Conservation (phyloP, 345 rosid species). For the Heritiera fomes region DNA sequence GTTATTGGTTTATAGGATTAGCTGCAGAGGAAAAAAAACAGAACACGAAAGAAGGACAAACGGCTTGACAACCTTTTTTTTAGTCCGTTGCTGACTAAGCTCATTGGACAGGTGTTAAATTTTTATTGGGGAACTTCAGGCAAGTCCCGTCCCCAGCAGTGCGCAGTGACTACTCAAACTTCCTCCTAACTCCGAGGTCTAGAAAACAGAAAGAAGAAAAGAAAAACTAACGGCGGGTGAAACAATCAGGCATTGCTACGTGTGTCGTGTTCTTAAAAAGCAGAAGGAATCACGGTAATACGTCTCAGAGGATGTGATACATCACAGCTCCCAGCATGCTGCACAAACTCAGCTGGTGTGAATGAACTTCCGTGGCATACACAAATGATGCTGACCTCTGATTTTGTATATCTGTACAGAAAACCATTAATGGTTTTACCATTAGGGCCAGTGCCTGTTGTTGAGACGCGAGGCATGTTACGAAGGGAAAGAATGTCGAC, state of each 20-base stretch:
- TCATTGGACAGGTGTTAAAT: too few relatives aligned
- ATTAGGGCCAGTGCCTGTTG: slow-evolving; percentile 66
- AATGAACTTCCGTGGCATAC: slow-evolving; percentile 71
- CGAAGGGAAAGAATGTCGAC: slow-evolving; percentile 21
- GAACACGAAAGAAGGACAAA: too few relatives aligned
- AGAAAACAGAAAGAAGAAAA: not conserved
- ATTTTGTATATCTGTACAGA: slow-evolving; percentile 48
- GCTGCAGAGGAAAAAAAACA: too few relatives aligned
- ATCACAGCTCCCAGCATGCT: slow-evolving; percentile 64
- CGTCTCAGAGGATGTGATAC: slow-evolving; percentile 55
- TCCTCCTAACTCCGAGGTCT: not conserved
- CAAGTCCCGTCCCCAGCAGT: not conserved
- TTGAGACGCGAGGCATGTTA: slow-evolving; percentile 63
- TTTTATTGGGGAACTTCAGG: too few relatives aligned
- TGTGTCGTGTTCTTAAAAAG: slow-evolving; percentile 20
- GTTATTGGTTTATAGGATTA: too few relatives aligned
- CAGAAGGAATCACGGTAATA: slow-evolving; percentile 53
- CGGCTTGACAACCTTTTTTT: too few relatives aligned
- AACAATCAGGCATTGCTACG: not conserved
- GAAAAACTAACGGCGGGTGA: not conserved
- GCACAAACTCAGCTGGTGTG: slow-evolving; percentile 70
- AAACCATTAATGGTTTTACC: slow-evolving; percentile 73
- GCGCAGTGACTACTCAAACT: not conserved
- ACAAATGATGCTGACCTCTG: slow-evolving; percentile 61
- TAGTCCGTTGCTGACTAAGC: too few relatives aligned